phyloP scores from a whole-genome alignment of 495 filamentous ascomycete genomes.

The Aspergillus wentii region DNA sequence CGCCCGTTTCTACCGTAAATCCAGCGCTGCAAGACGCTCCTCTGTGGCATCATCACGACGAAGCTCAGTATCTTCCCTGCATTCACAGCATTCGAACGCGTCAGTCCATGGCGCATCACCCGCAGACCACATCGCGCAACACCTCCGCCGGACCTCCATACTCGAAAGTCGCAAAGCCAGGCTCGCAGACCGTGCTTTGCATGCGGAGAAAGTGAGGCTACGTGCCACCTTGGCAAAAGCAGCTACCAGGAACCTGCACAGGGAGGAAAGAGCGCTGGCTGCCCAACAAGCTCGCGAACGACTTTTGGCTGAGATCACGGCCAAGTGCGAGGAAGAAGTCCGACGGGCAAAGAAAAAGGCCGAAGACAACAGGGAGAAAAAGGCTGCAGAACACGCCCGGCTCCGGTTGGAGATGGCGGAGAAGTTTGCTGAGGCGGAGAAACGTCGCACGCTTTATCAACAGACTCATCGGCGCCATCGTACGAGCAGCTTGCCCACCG shows the following conservation, averaged over 20 bases:
- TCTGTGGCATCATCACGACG: slow-evolving; percentile 83
- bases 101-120: slow-evolving; percentile 62
- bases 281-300: slow-evolving; percentile 87
- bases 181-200: slow-evolving; percentile 86
- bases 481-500: slow-evolving; percentile 57
- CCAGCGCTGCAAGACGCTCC: slow-evolving; percentile 67
- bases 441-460: slow-evolving; percentile 54
- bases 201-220: slow-evolving; percentile 94
- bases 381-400: slow-evolving; percentile 77
- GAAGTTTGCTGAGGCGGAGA: slow-evolving; percentile 82
- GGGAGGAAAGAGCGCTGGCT: slow-evolving; percentile 82
- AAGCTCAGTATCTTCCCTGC: slow-evolving; percentile 82
- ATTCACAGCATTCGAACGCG: slow-evolving; percentile 65
- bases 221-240: slow-evolving; percentile 83
- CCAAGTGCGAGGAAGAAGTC: slow-evolving; percentile 92
- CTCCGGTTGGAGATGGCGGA: slow-evolving; percentile 78
- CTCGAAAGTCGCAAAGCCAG: slow-evolving; percentile 90
- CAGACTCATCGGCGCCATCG: slow-evolving; percentile 55
- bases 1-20: slow-evolving; percentile 74
- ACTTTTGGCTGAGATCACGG: slow-evolving; percentile 88
- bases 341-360: slow-evolving; percentile 89
- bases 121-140: slow-evolving; percentile 80
- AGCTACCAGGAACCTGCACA: slow-evolving; percentile 55
- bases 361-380: slow-evolving; percentile 84
- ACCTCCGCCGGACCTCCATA: slow-evolving; percentile 86